Evolutionary conservation across 1,284 basidiomycete genomes (phyloP), one percentile per base, ranked within the genome.

Genomic region (Ceratobasidium sp.): DNA sequence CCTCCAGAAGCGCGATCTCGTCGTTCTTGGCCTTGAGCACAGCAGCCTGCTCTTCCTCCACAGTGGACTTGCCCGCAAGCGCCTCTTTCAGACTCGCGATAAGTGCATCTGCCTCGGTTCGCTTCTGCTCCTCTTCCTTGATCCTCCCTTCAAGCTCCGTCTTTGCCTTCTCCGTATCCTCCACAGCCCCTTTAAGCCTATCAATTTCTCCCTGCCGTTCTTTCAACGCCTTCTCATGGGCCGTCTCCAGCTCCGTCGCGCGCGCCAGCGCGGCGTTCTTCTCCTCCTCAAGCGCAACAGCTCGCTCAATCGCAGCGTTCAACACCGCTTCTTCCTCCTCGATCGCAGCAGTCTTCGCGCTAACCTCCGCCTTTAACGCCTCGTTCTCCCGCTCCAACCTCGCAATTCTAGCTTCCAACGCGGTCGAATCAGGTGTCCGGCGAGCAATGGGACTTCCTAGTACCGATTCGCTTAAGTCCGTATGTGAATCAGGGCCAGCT

Each of bases 151-250:
- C 88, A 60, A 87, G 84, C 66, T 76, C 78, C 48, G 74, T 73
- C 22, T 79, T 71, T 47, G 76, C 77, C 60, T 69, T 54, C n/a
- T 45, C 60, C 9, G 60, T 27, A 3, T 24, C 60, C 24, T 63
- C 44, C 14, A 47, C 9, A 31, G 45, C 60, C 15, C 44, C 14
- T 5, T 63, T 47, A 19, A 50, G 45, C 44, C 44, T 45, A 15
- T 89, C 87, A 22, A 87, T 81, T 76, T 87, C 86, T 64, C 84
- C 83, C 60, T 89, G 85, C 53, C 86, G 86, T 76, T 89, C 88
- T 73, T 85, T 84, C 24, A 88, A 78, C 29, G 84, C 81, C 54
- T 86, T 84, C 76, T 89, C 86, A 31, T 47, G 44, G 0, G 80
- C 79, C 71, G 87, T 86, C 80, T 91, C 88, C 41, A 87, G 83